phyloP scores from a whole-genome alignment of 352 stramenopile genomes.

The Aphanomyces cochlioides region DNA sequence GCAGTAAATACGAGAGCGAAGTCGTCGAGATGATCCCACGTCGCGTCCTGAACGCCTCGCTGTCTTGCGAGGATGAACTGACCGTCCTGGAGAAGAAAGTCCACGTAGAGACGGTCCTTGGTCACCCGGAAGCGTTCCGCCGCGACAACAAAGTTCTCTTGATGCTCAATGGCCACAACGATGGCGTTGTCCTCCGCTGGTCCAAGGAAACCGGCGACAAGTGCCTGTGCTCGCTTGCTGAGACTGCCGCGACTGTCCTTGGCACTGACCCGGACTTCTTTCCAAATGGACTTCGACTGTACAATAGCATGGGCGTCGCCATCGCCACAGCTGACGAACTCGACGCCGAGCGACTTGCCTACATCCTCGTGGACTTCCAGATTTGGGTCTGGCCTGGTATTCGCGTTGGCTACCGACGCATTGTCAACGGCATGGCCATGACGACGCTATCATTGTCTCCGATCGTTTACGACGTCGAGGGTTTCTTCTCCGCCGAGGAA shows the following conservation, averaged over 20 bases:
- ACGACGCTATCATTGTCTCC: constrained; percentile 54
- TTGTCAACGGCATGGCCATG: constrained; percentile 35
- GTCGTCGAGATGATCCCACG: background rate
- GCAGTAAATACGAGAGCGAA: background rate
- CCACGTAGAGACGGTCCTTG: constrained; percentile 42
- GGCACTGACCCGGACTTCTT: constrained; percentile 22
- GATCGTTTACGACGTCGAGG: constrained; percentile 58
- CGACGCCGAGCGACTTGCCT: constrained; percentile 21
- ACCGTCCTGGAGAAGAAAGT: constrained; percentile 35
- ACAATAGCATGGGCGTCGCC: constrained; percentile 6
- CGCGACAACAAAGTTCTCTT: constrained; percentile 47
- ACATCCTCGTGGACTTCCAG: constrained; percentile 30
- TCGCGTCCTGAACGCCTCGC: background rate
- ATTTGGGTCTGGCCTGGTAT: constrained; percentile 31
- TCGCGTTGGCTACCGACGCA: constrained; percentile 17
- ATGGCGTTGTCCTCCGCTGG: constrained; percentile 49
- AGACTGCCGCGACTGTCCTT: constrained; percentile 33
- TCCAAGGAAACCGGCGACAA: constrained; percentile 19
- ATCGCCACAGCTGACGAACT: constrained; percentile 23
- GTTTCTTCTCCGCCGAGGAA: constrained; percentile 45
- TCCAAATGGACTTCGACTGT: constrained; percentile 25
- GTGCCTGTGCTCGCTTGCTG: constrained; percentile 51
- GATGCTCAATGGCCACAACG: constrained; percentile 65
- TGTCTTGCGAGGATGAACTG: constrained; percentile 33
- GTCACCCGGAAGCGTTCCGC: constrained; percentile 36